A percentile compares a stretch with the other conserved stretches of the same genome.
Evolutionary conservation across 2,329 filamentous ascomycete species (phyloP).

Genomic region (Eutypella sp.): DNA sequence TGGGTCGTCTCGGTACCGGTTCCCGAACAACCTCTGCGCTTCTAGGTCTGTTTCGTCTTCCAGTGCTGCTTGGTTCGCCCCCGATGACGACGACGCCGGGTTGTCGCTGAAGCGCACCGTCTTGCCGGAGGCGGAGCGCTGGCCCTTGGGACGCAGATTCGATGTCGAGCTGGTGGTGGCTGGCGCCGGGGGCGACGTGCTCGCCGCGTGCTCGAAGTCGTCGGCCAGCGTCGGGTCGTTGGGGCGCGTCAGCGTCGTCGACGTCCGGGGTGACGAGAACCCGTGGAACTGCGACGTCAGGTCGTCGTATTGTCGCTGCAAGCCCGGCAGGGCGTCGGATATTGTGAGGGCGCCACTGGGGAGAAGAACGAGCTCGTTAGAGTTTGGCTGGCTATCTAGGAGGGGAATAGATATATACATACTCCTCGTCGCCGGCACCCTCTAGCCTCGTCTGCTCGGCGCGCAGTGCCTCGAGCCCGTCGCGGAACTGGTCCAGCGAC

Average conservation of each 20-base stretch:
- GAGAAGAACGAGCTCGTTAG: constrained; percentile 14
- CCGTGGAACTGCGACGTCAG: constrained; percentile 78
- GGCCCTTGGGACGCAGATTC: constrained; percentile 26
- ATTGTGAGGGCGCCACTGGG: constrained; percentile 45
- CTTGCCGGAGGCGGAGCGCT: constrained; percentile 47
- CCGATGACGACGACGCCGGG: constrained; percentile 31
- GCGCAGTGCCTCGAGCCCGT: constrained; percentile 69
- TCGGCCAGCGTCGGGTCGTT: constrained; percentile 58
- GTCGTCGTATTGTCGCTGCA: constrained; percentile 71
- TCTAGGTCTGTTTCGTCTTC: constrained; percentile 38
- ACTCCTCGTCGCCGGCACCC: constrained; percentile 61
- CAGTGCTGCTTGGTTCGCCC: not conserved
- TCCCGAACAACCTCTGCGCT: constrained; percentile 38
- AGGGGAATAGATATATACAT: constrained; percentile 18
- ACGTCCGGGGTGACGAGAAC: constrained; percentile 46
- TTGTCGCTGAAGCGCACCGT: constrained; percentile 83
- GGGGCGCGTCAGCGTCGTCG: constrained; percentile 50
- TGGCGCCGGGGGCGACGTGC: constrained; percentile 35
- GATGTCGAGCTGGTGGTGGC: constrained; percentile 14
- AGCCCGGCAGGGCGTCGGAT: constrained; percentile 59
- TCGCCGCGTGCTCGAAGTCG: constrained; percentile 59
- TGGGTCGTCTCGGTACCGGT: constrained; percentile 65
- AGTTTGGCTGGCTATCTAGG: not conserved
- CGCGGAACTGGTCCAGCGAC: constrained; percentile 79
- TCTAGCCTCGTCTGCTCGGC: constrained; percentile 59